These are phyloP conservation scores for Xylaria sp. DNA, from an alignment of 2,329 filamentous ascomycete species.

Conservation along the genomic window DNA sequence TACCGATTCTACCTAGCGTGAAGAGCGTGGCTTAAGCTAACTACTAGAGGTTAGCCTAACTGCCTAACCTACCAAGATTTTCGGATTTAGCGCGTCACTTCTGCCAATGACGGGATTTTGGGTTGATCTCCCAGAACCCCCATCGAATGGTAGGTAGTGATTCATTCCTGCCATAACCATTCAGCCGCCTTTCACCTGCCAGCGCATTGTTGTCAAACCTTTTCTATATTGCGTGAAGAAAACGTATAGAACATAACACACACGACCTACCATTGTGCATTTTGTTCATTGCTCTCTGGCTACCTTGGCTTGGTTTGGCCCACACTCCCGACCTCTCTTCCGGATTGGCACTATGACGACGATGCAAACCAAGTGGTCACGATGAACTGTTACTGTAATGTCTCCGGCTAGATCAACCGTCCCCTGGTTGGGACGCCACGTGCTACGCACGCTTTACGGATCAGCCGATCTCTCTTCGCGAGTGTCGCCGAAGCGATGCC, in stretches of 20 bases:
- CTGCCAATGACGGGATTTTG: slow-evolving; percentile 48
- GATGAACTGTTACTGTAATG: slow-evolving; percentile 49
- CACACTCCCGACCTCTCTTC: slow-evolving; percentile 3
- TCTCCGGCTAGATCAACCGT: slow-evolving; percentile 50
- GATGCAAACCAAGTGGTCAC: slow-evolving; percentile 37
- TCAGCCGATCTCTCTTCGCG: slow-evolving; percentile 45
- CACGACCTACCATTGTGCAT: no score
- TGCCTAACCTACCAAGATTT: slow-evolving; percentile 10
- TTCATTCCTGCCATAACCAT: slow-evolving; percentile 6
- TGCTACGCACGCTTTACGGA: slow-evolving; percentile 48
- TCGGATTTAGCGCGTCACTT: slow-evolving; percentile 37
- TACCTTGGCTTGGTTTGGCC: no score
- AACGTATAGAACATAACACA: neutral
- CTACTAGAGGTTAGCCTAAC: neutral
- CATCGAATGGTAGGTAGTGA: slow-evolving; percentile 5
- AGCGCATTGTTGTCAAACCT: neutral
- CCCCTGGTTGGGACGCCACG: slow-evolving; percentile 47
- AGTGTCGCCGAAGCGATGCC: slow-evolving; percentile 40
- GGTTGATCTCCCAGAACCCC: slow-evolving; percentile 15
- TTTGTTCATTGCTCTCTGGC: neutral
- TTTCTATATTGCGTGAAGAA: neutral
- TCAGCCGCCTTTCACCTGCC: neutral
- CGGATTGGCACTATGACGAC: slow-evolving; percentile 32
- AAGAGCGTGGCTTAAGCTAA: neutral
- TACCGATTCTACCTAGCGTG: neutral